Base-by-base conservation (phyloP, 2,329 filamentous ascomycete species). In the Chaetomiaceae sp. region DNA sequence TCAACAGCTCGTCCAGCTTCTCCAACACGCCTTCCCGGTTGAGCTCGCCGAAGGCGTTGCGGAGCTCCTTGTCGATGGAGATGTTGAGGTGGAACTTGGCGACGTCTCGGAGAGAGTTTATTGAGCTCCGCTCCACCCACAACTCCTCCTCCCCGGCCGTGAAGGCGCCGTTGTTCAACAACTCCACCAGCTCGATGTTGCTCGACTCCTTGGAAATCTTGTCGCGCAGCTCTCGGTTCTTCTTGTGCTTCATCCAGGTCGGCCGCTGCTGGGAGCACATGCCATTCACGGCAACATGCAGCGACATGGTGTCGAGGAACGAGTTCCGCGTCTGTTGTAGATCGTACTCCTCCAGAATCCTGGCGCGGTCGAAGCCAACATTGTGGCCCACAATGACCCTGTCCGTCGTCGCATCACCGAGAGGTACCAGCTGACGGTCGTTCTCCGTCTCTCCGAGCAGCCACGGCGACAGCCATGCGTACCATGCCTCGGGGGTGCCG, bases 211-310 rank as follows among this genome's bases (percentile, higher is more conserved):
- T 82, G 5, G 86, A 79, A 38, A 91, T 81, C 59, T 84, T 86
- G 51, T 96, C 90, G 40, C 88, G 75, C 37, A 91, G 60, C 60
- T 97, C 91, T 48, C 84, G 78, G 54, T 84, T 88, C 69, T 98
- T 98, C 62, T 88, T 86, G 65, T 95, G 88, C 64, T 88, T 94
- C 83, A 96, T 89, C 93, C 93, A 98, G 0, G 88, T 95, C 8
- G 94, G 93, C 40, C 93, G 79, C 65, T 98, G 93, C 55, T 86
- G 84, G 18, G 93, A 97, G 66, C 93, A 98, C 93, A 98, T 98
- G 52, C 93, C 93, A 62, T 98, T 98, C 19, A 95, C 91, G 2
- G 94, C 94, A 7, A 95, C 91, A 63, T 98, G 93, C 17, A 98
- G 71, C 2, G 91, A 97, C 93, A 98, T 98, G 24, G 93, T 98